Percentiles rank a stretch among this genome's conserved stretches.
These are phyloP conservation scores for Zopfochytrium polystomum DNA, from an alignment of 371 early-diverging fungal species.

Conservation along the genomic window DNA sequence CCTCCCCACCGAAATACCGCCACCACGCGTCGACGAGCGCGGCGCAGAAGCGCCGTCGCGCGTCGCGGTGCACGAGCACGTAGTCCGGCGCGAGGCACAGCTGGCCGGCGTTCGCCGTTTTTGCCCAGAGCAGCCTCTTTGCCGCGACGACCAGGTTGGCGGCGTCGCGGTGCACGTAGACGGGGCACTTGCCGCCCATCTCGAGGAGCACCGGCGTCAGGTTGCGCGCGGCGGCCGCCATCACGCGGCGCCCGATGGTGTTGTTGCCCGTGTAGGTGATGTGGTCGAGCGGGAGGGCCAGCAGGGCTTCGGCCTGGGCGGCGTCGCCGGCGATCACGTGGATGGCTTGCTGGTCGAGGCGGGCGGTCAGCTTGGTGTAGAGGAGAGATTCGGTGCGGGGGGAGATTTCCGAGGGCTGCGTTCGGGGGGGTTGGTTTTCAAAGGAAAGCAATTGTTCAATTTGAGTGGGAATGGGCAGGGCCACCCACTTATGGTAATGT, in stretches of 20 bases:
- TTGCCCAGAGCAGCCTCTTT: constrained; percentile 73
- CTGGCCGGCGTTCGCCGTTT: constrained; percentile 30
- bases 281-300: constrained; percentile 72
- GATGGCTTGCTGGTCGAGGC: constrained; percentile 67
- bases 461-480: neutral
- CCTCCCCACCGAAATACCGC: too few species aligned
- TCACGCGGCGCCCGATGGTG: constrained; percentile 69
- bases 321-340: constrained; percentile 77
- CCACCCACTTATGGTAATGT: neutral
- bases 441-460: too few species aligned
- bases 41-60: constrained; percentile 51
- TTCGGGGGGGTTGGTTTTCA: too few species aligned
- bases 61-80: constrained; percentile 60
- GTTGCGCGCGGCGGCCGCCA: constrained; percentile 65
- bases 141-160: constrained; percentile 60
- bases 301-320: constrained; percentile 70
- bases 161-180: constrained; percentile 58
- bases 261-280: constrained; percentile 87
- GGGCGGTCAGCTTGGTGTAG: constrained; percentile 62
- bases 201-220: constrained; percentile 72
- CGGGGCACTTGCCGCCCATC: constrained; percentile 88
- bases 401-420: constrained; percentile 79
- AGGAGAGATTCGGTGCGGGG: constrained; percentile 64
- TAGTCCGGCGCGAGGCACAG: constrained; percentile 90
- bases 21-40: constrained; percentile 54